Evolutionary conservation across 805 yeast species (phyloP).

Genomic region (Lipomyces mesembrius): DNA sequence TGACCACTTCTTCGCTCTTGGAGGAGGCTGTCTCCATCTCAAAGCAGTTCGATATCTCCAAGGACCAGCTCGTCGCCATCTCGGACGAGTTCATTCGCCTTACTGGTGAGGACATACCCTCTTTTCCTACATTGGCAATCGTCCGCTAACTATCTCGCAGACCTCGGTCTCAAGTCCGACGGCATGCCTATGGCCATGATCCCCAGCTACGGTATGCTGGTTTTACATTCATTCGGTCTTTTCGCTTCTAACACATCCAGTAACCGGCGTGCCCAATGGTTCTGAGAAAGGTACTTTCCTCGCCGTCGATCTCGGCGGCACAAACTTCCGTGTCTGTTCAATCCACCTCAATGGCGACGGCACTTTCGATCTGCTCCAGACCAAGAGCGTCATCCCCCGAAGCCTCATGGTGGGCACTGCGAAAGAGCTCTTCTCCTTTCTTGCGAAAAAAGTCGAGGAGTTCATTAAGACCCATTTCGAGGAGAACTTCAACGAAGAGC

Average conservation of each 20-base stretch:
- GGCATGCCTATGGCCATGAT: constrained; percentile 64
- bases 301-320: constrained; percentile 96
- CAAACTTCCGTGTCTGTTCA: constrained; percentile 93
- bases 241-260: constrained; percentile 43
- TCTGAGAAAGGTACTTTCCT: constrained; percentile 77
- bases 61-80: constrained; percentile 36
- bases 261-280: constrained; percentile 84
- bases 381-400: constrained; percentile 77
- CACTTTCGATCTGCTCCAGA: constrained; percentile 75
- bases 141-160: constrained; percentile 37
- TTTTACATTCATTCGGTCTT: background rate
- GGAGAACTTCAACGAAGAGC: constrained; percentile 48
- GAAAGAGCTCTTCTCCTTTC: constrained; percentile 69
- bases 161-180: constrained; percentile 42
- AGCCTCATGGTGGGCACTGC: constrained; percentile 72
- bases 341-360: constrained; percentile 65
- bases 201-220: constrained; percentile 62
- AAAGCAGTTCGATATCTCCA: constrained; percentile 16
- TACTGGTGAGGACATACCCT: constrained; percentile 17
- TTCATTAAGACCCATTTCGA: constrained; percentile 73
- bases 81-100: constrained; percentile 40
- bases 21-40: constrained; percentile 10
- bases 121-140: constrained; percentile 19
- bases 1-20: constrained; percentile 9
- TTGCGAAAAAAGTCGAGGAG: constrained; percentile 69